A percentile compares a stretch with the other conserved stretches of the same genome.
These are phyloP conservation scores for Daphne laureola DNA, from an alignment of 441 rosid species.

Conservation along the genomic window DNA sequence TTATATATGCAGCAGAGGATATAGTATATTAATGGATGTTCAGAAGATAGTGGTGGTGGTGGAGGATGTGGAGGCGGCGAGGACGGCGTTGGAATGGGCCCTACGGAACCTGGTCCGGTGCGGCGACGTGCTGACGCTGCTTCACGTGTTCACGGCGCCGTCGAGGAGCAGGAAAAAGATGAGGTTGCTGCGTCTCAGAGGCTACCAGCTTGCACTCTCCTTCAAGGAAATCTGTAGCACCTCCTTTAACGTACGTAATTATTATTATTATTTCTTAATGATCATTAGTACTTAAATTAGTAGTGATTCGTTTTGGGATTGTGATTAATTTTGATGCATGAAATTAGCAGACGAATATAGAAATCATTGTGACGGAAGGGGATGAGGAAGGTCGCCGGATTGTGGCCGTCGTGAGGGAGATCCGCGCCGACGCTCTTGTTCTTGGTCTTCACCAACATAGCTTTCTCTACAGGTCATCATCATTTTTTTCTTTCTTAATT, in stretches of 20 bases:
- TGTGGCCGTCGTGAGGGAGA: slow-evolving; percentile 54
- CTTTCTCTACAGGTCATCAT: slow-evolving; percentile 94
- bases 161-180: slow-evolving; percentile 37
- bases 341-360: slow-evolving; percentile 52
- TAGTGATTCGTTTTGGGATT: too few species aligned
- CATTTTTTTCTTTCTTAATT: too few species aligned
- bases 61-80: slow-evolving; percentile 62
- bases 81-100: slow-evolving; percentile 73
- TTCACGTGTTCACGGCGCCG: slow-evolving; percentile 47
- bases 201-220: slow-evolving; percentile 66
- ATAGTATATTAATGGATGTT: slow-evolving; percentile 41
- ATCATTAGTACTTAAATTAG: too few species aligned
- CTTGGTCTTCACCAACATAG: slow-evolving; percentile 85
- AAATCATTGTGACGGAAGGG: slow-evolving; percentile 82
- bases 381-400: slow-evolving; percentile 63
- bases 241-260: slow-evolving; percentile 63
- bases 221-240: slow-evolving; percentile 63
- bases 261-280: too few species aligned
- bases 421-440: slow-evolving; percentile 74
- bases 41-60: slow-evolving; percentile 67
- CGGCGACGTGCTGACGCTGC: slow-evolving; percentile 68
- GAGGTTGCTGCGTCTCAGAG: slow-evolving; percentile 52
- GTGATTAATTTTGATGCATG: slow-evolving; percentile 9
- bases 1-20: too few species aligned
- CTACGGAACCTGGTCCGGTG: slow-evolving; percentile 63